A percentile compares a stretch with the other conserved stretches of the same genome.
Conservation (phyloP, 768 basidiomycete genomes). For the Boletus reticulatus region DNA sequence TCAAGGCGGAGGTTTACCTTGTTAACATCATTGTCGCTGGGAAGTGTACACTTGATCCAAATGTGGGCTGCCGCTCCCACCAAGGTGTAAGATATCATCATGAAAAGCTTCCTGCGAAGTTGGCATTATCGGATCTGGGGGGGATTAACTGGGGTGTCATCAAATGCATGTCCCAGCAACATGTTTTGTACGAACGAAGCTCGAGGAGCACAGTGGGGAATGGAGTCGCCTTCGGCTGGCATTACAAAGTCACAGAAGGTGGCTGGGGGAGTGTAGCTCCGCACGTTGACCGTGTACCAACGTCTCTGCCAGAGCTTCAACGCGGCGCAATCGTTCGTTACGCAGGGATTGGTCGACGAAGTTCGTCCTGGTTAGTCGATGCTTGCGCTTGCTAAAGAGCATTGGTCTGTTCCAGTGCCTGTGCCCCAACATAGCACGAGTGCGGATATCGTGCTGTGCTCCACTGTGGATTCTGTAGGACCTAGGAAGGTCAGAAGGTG, state of each 20-base stretch:
- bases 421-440: constrained; percentile 49
- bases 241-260: no score
- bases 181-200: background rate
- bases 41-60: background rate
- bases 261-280: background rate
- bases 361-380: constrained; percentile 53
- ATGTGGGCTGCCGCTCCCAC: background rate
- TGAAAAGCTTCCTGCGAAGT: background rate
- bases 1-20: background rate
- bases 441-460: no score
- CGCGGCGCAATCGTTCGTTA: constrained; percentile 22
- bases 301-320: constrained; percentile 11
- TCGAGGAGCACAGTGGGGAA: background rate
- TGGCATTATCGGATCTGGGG: background rate
- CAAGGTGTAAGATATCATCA: background rate
- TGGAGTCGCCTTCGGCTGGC: background rate
- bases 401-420: constrained; percentile 55
- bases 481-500: no score
- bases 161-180: background rate
- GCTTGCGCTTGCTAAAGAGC: constrained; percentile 60
- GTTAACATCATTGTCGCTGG: background rate
- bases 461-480: constrained; percentile 16
- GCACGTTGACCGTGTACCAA: constrained; percentile 3
- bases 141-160: background rate
- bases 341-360: constrained; percentile 44